Percentiles rank a stretch among this genome's conserved stretches.
phyloP scores from a whole-genome alignment of 768 basidiomycete genomes.

The button mushroom (Agaricus bisporus) region DNA sequence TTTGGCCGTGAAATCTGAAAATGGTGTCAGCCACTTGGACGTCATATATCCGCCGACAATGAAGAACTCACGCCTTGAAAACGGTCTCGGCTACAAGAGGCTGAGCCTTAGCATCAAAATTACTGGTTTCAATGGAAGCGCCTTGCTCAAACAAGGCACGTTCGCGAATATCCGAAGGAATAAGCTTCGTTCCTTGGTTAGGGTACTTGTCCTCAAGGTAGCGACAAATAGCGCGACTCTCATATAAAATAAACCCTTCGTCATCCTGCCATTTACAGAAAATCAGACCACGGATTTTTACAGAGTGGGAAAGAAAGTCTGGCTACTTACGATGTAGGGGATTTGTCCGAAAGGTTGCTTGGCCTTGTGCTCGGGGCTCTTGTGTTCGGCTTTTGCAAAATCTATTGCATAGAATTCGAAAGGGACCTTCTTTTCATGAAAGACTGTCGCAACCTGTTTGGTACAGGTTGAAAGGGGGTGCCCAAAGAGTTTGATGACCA shows the following conservation, averaged over 20 bases:
- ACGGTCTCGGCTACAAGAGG: slow-evolving; percentile 38
- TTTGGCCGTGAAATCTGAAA: slow-evolving; percentile 11
- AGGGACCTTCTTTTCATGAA: slow-evolving; percentile 14
- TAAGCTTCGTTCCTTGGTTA: slow-evolving; percentile 37
- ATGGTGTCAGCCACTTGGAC: neutral
- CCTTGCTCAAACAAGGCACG: slow-evolving; percentile 36
- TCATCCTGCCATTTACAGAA: slow-evolving; percentile 50
- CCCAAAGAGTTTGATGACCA: slow-evolving; percentile 13
- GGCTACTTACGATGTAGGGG: slow-evolving; percentile 10
- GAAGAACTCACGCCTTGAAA: slow-evolving; percentile 38
- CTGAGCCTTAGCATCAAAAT: slow-evolving; percentile 37
- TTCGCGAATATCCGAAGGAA: slow-evolving; percentile 36
- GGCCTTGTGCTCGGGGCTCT: slow-evolving; percentile 7
- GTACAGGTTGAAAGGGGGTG: slow-evolving; percentile 10
- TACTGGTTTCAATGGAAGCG: slow-evolving; percentile 39
- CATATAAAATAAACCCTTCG: slow-evolving; percentile 37
- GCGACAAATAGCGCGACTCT: slow-evolving; percentile 24
- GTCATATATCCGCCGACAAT: neutral
- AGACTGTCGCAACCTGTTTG: slow-evolving; percentile 10
- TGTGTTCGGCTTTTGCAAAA: slow-evolving; percentile 9
- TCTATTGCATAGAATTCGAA: slow-evolving; percentile 11
- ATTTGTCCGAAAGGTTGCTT: slow-evolving; percentile 15
- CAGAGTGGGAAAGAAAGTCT: slow-evolving; percentile 29
- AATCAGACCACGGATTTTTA: slow-evolving; percentile 40
- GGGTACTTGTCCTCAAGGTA: slow-evolving; percentile 32